A percentile compares a stretch with the other conserved stretches of the same genome.
phyloP scores from a whole-genome alignment of 768 basidiomycete species.

The Pleurotus eryngii region DNA sequence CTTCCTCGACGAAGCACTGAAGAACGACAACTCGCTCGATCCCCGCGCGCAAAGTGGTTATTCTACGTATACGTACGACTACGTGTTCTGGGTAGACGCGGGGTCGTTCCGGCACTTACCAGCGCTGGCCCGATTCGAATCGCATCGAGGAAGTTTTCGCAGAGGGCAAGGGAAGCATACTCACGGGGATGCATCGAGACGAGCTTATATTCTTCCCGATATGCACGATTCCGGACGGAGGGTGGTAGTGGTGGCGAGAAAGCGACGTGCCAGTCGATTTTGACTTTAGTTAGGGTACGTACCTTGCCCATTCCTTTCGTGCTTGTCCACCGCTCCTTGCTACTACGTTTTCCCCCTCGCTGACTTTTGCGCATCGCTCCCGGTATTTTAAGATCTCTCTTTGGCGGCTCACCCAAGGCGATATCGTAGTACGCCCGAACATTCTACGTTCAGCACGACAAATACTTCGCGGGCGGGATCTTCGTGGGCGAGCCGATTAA shows the following conservation, averaged over 20 bases:
- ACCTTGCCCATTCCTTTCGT: not conserved
- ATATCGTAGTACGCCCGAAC: slow-evolving; percentile 41
- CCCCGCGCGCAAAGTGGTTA: not conserved
- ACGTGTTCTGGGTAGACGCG: slow-evolving; percentile 58
- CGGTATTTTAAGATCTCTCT: slow-evolving; percentile 46
- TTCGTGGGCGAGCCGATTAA: slow-evolving; percentile 59
- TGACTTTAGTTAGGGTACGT: slow-evolving; percentile 49
- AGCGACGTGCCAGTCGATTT: slow-evolving; percentile 47
- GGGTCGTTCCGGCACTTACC: slow-evolving; percentile 47
- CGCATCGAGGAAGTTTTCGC: slow-evolving; percentile 39
- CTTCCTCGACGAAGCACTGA: slow-evolving; percentile 40
- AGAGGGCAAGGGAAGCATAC: slow-evolving; percentile 19
- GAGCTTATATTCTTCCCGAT: slow-evolving; percentile 50
- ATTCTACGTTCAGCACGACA: slow-evolving; percentile 50
- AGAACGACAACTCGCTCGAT: slow-evolving; percentile 13
- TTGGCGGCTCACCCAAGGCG: slow-evolving; percentile 44
- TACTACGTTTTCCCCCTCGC: too few species aligned
- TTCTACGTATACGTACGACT: slow-evolving; percentile 32
- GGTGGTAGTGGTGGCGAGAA: slow-evolving; percentile 36
- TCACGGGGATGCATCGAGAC: slow-evolving; percentile 25
- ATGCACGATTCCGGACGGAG: slow-evolving; percentile 27
- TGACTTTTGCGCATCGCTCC: too few species aligned
- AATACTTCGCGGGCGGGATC: slow-evolving; percentile 38
- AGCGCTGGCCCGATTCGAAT: slow-evolving; percentile 43
- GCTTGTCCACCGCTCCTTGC: too few species aligned